Evolutionary conservation across 352 stramenopile species (phyloP).

Genomic region (Pythium phragmiticola): DNA sequence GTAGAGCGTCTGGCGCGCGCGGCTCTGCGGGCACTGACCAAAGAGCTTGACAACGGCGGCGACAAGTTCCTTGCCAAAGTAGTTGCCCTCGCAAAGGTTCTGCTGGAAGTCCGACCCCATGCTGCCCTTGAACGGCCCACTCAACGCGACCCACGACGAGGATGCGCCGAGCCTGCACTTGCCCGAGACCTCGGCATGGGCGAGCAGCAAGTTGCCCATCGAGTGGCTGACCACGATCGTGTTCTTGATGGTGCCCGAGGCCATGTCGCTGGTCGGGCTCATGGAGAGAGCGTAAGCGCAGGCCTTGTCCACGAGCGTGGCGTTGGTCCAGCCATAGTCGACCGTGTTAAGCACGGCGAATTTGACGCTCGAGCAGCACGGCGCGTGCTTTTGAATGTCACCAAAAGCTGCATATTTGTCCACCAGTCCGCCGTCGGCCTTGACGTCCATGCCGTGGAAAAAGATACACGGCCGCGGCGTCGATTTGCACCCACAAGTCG

Average conservation of each 20-base stretch:
- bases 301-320: conserved; percentile 13
- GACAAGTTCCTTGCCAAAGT: conserved; percentile 26
- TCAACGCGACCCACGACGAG: conserved; percentile 38
- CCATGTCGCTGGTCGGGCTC: conserved; percentile 35
- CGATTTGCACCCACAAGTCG: conserved; percentile 37
- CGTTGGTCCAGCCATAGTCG: conserved; percentile 42
- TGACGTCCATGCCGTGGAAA: conserved; percentile 46
- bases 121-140: conserved; percentile 44
- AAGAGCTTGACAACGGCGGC: conserved; percentile 31
- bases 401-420: conserved; percentile 47
- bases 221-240: conserved; percentile 67
- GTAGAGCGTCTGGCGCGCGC: conserved; percentile 33
- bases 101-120: conserved; percentile 49
- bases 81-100: conserved; percentile 33
- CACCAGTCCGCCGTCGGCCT: conserved; percentile 34
- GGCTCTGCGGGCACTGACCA: conserved; percentile 40
- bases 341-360: conserved; percentile 47
- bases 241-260: conserved; percentile 47
- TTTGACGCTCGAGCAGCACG: conserved; percentile 60
- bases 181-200: conserved; percentile 39
- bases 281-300: conserved; percentile 30
- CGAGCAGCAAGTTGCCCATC: conserved; percentile 59
- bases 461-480: conserved; percentile 50
- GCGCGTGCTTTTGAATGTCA: conserved; percentile 41
- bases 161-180: conserved; percentile 40